Base-by-base conservation (phyloP, 2,329 filamentous ascomycete species). In the Penicillium sp. region DNA sequence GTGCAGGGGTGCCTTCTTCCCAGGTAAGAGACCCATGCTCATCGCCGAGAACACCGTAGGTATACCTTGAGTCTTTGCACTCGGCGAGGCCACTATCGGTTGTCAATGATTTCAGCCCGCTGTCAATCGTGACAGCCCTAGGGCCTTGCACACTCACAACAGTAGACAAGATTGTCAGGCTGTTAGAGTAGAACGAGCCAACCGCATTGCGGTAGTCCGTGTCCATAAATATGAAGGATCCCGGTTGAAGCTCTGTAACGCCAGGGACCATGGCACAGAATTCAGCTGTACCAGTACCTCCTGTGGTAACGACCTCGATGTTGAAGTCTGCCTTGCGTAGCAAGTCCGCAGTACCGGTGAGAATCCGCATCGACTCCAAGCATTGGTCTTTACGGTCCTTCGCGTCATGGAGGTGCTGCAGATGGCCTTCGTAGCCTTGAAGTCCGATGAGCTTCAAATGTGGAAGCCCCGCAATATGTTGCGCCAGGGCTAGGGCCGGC, bases 181-280 rank as follows among this genome's bases (percentile, higher is more conserved):
- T 77, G 51, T 78, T 73, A 0, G 67, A 65, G 55, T 75, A 79
- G 44, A 71, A 70, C 0, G 66, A 62, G 1, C 77, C 77, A 0
- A 79, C 67, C 0, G 77, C 77, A 42, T 76, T 74, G 3, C 75
- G 70, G 52, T 79, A 79, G 54, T 79, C 77, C 2, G 76, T 77
- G 46, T 79, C 77, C 77, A 79, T 79, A 57, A 79, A 79, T 45
- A 79, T 70, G 48, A 79, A 79, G 0, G 73, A 77, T 0, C 77
- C 77, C 0, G 77, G 77, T 54, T 79, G 77, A 1, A 79, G 63
- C 53, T 79, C 77, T 1, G 76, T 79, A 0, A 79, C 68, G 0
- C 76, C 76, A 0, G 71, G 69, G 0, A 77, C 74, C 0, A 63
- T 69, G 1, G 70, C 75, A 44, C 76, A 79, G 52, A 79, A 78